phyloP scores from a whole-genome alignment of 805 yeast species.

The Ogataea thermomethanolica region DNA sequence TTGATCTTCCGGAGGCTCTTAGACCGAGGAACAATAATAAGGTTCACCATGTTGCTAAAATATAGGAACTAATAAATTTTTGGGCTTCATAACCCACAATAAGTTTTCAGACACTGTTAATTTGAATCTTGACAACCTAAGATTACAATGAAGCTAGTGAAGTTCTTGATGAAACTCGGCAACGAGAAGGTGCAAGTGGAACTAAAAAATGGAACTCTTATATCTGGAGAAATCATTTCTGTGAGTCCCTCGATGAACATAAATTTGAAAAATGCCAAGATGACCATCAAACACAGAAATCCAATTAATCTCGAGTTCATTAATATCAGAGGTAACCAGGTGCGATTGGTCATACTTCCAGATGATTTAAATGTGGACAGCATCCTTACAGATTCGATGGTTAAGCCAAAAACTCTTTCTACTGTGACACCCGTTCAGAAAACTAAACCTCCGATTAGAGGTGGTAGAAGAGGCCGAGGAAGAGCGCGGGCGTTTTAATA shows the following conservation, averaged over 20 bases:
- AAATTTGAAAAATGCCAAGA: slow-evolving; percentile 71
- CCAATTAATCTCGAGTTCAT: slow-evolving; percentile 72
- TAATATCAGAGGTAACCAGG: slow-evolving; percentile 84
- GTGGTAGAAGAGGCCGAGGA: slow-evolving; percentile 30
- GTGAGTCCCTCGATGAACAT: slow-evolving; percentile 93
- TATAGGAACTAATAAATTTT: slow-evolving; percentile 2
- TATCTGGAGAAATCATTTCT: slow-evolving; percentile 78
- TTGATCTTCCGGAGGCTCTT: slow-evolving; percentile 49
- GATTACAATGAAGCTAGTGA: slow-evolving; percentile 55
- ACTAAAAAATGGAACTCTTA: slow-evolving; percentile 83
- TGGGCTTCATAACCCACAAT: slow-evolving; percentile 15
- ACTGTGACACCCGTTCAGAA: slow-evolving; percentile 39
- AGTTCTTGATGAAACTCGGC: slow-evolving; percentile 79
- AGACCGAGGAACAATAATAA: slow-evolving; percentile 60
- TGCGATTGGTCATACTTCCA: slow-evolving; percentile 78
- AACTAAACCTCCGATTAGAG: slow-evolving; percentile 24
- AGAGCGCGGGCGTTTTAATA: slow-evolving; percentile 32
- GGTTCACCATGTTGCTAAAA: slow-evolving; percentile 37
- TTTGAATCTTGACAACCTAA: neutral
- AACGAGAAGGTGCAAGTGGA: slow-evolving; percentile 89
- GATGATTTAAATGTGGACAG: slow-evolving; percentile 77
- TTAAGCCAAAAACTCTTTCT: slow-evolving; percentile 38
- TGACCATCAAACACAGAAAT: slow-evolving; percentile 68
- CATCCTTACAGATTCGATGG: slow-evolving; percentile 50
- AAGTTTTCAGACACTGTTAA: neutral